These are phyloP conservation scores for Phyllosticta capitalensis DNA, from an alignment of 2,329 filamentous ascomycete genomes.

Conservation along the genomic window DNA sequence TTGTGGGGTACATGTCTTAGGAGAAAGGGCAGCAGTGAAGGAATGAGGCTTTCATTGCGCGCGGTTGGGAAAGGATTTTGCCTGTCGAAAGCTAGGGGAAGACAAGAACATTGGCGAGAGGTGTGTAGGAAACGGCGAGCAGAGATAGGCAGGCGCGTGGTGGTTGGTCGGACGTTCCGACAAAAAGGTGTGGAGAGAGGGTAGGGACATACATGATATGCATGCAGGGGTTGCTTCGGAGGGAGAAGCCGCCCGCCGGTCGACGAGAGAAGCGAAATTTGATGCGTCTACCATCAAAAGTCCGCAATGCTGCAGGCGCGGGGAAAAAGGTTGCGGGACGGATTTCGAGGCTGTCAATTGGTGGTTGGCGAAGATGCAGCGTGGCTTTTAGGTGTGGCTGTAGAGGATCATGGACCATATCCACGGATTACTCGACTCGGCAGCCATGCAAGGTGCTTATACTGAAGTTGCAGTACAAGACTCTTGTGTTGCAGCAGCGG, in stretches of 20 bases:
- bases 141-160: neutral
- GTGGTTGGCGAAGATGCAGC: constrained; percentile 1
- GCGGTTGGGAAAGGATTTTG: neutral
- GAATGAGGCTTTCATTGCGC: neutral
- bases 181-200: neutral
- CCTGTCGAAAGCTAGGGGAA: too few relatives aligned
- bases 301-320: too few relatives aligned
- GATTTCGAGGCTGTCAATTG: neutral
- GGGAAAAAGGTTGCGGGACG: too few relatives aligned
- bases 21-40: neutral
- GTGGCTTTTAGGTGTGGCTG: neutral
- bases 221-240: neutral
- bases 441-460: neutral
- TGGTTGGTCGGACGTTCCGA: neutral
- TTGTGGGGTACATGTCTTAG: neutral
- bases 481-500: neutral
- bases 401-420: too few relatives aligned
- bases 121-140: neutral
- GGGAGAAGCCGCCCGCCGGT: too few relatives aligned
- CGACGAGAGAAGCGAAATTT: too few relatives aligned
- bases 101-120: neutral
- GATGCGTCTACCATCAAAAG: too few relatives aligned
- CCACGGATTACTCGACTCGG: neutral
- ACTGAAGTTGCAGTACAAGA: neutral
- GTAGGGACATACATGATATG: too few relatives aligned